phyloP scores from a whole-genome alignment of 148 eudicot genomes.

The Chenopodium formosanum region DNA sequence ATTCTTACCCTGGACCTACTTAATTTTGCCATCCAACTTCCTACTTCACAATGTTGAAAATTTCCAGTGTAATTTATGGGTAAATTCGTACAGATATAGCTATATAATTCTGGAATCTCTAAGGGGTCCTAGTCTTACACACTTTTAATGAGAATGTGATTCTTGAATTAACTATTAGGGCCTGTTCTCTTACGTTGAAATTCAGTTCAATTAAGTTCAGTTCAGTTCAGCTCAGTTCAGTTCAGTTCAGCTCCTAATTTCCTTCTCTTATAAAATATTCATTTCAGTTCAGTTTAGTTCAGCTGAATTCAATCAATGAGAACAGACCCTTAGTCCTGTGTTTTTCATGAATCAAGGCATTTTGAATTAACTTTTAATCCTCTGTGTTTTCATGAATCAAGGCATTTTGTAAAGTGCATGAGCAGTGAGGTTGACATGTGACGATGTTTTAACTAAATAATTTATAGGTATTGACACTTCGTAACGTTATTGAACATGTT shows the following conservation, averaged over 20 bases:
- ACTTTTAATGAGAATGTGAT: background rate
- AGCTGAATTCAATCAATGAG: no score
- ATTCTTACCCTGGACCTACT: background rate
- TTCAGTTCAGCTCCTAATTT: no score
- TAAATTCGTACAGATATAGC: background rate
- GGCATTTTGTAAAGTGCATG: background rate
- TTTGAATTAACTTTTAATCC: background rate
- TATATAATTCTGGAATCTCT: background rate
- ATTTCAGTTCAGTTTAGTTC: no score
- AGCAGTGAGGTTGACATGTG: background rate
- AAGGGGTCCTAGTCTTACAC: background rate
- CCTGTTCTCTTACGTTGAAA: no score
- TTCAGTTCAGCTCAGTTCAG: no score
- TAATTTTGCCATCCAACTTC: background rate
- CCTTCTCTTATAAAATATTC: no score
- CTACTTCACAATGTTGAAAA: background rate
- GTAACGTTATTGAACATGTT: background rate
- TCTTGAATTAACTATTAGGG: background rate
- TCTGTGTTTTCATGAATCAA: background rate
- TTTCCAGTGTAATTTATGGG: background rate
- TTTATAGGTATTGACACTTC: background rate
- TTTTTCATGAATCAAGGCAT: background rate
- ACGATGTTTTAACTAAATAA: background rate
- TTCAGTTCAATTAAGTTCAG: no score
- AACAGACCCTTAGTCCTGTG: background rate